Conservation (phyloP, 1,139 yeast species). For the Candida sp. region DNA sequence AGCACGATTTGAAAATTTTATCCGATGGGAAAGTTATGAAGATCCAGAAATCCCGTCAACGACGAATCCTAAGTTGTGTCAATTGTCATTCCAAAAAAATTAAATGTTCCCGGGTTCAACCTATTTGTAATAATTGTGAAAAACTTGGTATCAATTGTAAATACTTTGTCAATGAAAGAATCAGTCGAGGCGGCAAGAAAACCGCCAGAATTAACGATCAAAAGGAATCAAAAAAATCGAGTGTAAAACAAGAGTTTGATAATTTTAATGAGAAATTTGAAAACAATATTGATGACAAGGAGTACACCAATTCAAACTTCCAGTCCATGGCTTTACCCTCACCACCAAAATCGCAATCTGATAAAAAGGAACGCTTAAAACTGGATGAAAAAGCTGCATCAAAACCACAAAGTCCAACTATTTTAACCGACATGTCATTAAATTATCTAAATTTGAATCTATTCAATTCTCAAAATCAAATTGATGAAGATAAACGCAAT, state of each 20-base stretch:
- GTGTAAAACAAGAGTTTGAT: not conserved
- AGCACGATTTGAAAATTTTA: not conserved
- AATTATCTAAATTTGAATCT: conserved; percentile 4
- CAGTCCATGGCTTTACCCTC: not conserved
- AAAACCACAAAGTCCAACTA: conserved; percentile 1
- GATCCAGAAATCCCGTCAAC: conserved; percentile 56
- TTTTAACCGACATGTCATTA: conserved; percentile 4
- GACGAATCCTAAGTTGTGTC: conserved; percentile 55
- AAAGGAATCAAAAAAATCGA: conserved; percentile 5
- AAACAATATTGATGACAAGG: not conserved
- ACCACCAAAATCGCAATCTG: not conserved
- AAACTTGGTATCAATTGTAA: conserved; percentile 43
- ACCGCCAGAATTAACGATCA: conserved; percentile 12
- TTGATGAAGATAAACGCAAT: not conserved
- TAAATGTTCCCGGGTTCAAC: conserved; percentile 51
- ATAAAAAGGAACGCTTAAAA: not conserved
- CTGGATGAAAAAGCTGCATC: not conserved
- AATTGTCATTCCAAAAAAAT: conserved; percentile 62
- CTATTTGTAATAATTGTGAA: conserved; percentile 49
- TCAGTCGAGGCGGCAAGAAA: conserved; percentile 46
- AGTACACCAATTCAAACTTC: not conserved
- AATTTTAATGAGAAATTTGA: not conserved
- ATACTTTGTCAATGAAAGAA: conserved; percentile 54
- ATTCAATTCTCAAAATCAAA: conserved; percentile 1
- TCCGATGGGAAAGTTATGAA: conserved; percentile 48